phyloP scores from a whole-genome alignment of 1,284 basidiomycete genomes.

The Ganoderma lingzhi region DNA sequence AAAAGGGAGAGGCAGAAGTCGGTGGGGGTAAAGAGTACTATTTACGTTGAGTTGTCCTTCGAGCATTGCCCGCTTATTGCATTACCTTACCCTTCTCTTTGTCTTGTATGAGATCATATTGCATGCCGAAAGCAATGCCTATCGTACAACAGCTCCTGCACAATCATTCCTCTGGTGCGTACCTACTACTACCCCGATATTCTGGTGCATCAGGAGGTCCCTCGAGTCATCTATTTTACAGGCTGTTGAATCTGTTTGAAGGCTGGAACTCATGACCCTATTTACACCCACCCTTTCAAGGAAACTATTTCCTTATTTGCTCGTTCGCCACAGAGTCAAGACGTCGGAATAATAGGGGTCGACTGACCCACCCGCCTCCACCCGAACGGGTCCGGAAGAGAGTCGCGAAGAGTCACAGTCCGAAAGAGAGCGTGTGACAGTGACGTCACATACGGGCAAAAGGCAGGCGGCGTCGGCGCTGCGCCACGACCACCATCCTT shows the following conservation, averaged over 20 bases:
- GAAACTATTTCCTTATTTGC: neutral
- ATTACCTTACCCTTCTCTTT: neutral
- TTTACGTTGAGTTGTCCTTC: slow-evolving; percentile 4
- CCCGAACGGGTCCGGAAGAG: neutral
- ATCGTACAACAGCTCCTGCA: neutral
- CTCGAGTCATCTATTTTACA: neutral
- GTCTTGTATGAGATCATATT: neutral
- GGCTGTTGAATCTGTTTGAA: neutral
- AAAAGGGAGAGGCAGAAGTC: slow-evolving; percentile 28
- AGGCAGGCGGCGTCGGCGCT: neutral
- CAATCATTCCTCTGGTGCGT: neutral
- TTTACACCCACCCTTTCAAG: neutral
- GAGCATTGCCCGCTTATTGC: neutral
- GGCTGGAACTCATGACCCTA: neutral
- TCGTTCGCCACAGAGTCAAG: neutral
- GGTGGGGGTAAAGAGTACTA: slow-evolving; percentile 28
- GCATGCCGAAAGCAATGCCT: neutral
- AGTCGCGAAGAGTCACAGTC: neutral
- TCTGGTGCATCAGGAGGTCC: neutral
- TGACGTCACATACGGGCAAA: neutral
- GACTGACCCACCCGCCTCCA: neutral
- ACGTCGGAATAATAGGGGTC: neutral
- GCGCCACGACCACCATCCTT: neutral
- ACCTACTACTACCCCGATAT: neutral
- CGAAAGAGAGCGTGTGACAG: neutral